Evolutionary conservation across 2,329 filamentous ascomycete species (phyloP).

Genomic region (Alternaria sp.): DNA sequence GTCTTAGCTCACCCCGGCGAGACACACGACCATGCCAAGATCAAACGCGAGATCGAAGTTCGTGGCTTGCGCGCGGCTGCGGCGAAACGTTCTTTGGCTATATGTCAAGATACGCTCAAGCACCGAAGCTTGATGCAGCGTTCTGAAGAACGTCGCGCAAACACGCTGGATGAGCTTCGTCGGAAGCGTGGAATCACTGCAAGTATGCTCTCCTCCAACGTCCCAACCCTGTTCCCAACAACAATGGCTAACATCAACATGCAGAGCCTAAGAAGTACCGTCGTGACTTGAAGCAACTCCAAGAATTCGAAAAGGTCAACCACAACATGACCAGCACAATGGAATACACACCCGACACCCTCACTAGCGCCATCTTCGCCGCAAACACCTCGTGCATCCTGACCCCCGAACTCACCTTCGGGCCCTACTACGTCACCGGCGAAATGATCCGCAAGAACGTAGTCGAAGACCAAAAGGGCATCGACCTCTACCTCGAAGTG

Average conservation of each 20-base stretch:
- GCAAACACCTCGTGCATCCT: slow-evolving; percentile 35
- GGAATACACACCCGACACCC: slow-evolving; percentile 11
- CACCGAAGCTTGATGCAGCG: slow-evolving; percentile 27
- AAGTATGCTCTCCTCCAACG: slow-evolving; percentile 6
- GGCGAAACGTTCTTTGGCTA: slow-evolving; percentile 26
- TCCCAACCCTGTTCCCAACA: rapidly evolving
- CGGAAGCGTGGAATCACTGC: slow-evolving; percentile 32
- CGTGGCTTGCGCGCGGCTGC: slow-evolving; percentile 27
- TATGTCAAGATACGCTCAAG: slow-evolving; percentile 25
- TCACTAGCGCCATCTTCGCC: slow-evolving; percentile 22
- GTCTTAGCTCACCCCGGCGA: slow-evolving; percentile 43
- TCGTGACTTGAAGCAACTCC: slow-evolving; percentile 37
- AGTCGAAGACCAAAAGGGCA: slow-evolving; percentile 53
- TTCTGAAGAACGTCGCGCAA: slow-evolving; percentile 25
- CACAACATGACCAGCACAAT: slow-evolving; percentile 34
- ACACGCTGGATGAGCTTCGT: slow-evolving; percentile 23
- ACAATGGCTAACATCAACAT: neutral
- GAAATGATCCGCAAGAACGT: slow-evolving; percentile 54
- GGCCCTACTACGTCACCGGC: slow-evolving; percentile 23
- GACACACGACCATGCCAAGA: slow-evolving; percentile 36
- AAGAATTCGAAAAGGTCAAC: slow-evolving; percentile 38
- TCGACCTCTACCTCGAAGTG: slow-evolving; percentile 57
- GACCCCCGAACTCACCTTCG: slow-evolving; percentile 30
- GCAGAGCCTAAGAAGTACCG: slow-evolving; percentile 26
- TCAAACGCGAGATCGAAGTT: slow-evolving; percentile 39